phyloP scores from a whole-genome alignment of 768 basidiomycete genomes.

The Lactarius trivialis region DNA sequence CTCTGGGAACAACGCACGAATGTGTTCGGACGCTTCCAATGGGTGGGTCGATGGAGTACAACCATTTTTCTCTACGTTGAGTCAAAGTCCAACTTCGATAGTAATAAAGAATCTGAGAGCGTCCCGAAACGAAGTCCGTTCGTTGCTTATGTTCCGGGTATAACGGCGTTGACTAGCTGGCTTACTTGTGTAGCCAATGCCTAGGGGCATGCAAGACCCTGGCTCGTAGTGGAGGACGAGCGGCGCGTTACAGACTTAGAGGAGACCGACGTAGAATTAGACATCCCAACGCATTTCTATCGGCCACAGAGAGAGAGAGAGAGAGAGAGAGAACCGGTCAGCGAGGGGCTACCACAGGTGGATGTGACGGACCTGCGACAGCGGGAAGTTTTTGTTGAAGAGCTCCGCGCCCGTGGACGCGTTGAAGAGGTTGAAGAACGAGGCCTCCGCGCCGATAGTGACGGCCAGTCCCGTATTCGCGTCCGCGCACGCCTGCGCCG shows the following conservation, averaged over 20 bases:
- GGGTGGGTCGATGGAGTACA: neutral
- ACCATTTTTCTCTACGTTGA: neutral
- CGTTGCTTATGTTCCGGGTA: neutral
- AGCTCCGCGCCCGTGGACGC: neutral
- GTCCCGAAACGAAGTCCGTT: neutral
- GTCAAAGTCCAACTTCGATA: neutral
- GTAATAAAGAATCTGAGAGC: neutral
- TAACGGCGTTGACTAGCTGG: neutral
- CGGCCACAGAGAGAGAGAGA: neutral
- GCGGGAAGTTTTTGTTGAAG: neutral
- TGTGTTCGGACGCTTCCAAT: too few species aligned
- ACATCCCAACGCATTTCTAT: neutral
- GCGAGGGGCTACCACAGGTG: neutral
- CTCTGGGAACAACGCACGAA: too few species aligned
- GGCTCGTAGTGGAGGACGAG: neutral
- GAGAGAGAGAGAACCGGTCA: neutral
- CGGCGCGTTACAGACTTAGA: neutral
- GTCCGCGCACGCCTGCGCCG: slow-evolving; percentile 11
- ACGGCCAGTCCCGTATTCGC: slow-evolving; percentile 4
- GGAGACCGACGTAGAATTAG: neutral
- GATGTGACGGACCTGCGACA: neutral
- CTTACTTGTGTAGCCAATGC: neutral
- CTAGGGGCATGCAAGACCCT: neutral
- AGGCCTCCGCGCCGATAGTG: neutral
- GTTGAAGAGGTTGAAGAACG: neutral